Evolutionary conservation across 257 asterid genomes (phyloP).

Genomic region (Solanum boliviense): DNA sequence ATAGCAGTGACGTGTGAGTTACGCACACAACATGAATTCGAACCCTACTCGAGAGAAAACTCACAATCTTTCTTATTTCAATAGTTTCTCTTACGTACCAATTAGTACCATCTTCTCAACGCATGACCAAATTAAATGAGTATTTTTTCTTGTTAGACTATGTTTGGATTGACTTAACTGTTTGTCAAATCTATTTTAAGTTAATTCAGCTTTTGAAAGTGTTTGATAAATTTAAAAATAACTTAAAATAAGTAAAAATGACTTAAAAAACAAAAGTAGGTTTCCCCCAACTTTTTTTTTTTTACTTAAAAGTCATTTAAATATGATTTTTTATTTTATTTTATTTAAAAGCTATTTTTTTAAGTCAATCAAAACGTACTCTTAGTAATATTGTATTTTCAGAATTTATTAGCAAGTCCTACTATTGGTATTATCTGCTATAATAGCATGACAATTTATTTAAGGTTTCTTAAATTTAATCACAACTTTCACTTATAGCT

Average conservation of each 20-base stretch:
- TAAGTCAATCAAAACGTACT: too few relatives aligned
- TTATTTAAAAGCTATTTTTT: too few relatives aligned
- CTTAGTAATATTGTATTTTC: not conserved
- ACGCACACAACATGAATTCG: not conserved
- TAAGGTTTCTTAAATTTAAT: not conserved
- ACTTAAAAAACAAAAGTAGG: too few relatives aligned
- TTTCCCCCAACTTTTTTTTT: too few relatives aligned
- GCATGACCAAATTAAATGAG: not conserved
- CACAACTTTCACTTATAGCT: not conserved
- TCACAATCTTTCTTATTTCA: not conserved
- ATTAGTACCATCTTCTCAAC: not conserved
- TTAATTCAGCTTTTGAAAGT: too few relatives aligned
- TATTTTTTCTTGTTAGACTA: too few relatives aligned
- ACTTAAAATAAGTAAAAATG: too few relatives aligned
- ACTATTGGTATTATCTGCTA: not conserved
- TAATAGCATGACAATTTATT: not conserved
- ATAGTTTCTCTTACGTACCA: not conserved
- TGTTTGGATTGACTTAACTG: rapidly evolving
- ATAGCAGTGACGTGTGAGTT: not conserved
- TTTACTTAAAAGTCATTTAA: too few relatives aligned
- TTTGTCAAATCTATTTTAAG: rapidly evolving
- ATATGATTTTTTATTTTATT: too few relatives aligned
- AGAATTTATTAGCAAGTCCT: not conserved
- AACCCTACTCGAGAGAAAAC: too few relatives aligned
- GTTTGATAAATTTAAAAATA: too few relatives aligned